phyloP scores from a whole-genome alignment of 2,329 filamentous ascomycete genomes.

The Aspergillus sp. region DNA sequence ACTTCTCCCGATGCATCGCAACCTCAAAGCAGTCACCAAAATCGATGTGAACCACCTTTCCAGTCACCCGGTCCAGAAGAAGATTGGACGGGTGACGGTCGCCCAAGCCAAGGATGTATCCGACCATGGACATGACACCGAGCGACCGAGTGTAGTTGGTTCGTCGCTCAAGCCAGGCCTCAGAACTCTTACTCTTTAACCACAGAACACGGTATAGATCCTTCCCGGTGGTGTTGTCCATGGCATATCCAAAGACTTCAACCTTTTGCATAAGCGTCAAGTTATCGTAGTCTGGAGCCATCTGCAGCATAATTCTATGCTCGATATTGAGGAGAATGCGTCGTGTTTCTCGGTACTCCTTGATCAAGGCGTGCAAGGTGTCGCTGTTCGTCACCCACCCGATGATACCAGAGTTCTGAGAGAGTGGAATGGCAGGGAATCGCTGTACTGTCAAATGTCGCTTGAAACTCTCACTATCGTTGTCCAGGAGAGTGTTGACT shows the following conservation, averaged over 20 bases:
- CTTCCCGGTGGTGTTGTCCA: conserved; percentile 98
- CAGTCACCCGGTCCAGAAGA: conserved; percentile 93
- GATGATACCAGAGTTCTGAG: conserved; percentile 90
- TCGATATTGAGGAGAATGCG: conserved; percentile 99
- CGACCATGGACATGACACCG: conserved; percentile 99
- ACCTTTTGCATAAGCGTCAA: conserved; percentile 99
- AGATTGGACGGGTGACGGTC: conserved; percentile 97
- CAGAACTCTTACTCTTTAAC: conserved; percentile 98
- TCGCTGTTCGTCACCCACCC: conserved; percentile 98
- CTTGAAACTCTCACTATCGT: conserved; percentile 96
- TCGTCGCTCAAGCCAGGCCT: conserved; percentile 93
- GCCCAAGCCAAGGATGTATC: conserved; percentile 94
- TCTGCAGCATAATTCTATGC: conserved; percentile 99
- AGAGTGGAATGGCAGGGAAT: conserved; percentile 94
- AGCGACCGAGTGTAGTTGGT: conserved; percentile 99
- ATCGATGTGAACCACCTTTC: conserved; percentile 98
- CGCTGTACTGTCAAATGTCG: conserved; percentile 93
- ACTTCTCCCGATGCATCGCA: conserved; percentile 99
- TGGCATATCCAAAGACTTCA: conserved; percentile 96
- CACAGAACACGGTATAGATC: conserved; percentile 97
- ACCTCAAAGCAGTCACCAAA: conserved; percentile 99
- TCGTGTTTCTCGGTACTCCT: conserved; percentile 93
- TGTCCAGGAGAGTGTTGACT: conserved; percentile 90
- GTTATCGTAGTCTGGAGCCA: conserved; percentile 98
- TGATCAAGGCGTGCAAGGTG: conserved; percentile 92